Conservation (phyloP, 2,329 filamentous ascomycete species). For the Epichloe bromicola region DNA sequence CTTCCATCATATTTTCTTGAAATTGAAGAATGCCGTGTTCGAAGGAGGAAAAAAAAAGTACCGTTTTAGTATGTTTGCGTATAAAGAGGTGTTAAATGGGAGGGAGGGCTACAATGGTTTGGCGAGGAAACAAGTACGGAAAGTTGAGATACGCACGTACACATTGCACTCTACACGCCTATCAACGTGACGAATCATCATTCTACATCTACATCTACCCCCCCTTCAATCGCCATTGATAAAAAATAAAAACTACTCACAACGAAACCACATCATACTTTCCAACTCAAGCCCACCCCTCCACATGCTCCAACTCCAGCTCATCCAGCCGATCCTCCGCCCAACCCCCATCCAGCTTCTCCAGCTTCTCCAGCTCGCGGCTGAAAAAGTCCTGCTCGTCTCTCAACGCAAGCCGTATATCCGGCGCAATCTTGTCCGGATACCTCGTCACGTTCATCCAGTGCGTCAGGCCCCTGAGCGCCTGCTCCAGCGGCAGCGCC, state of each 20-base stretch:
- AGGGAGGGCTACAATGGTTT: too few species aligned
- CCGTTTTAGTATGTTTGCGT: too few species aligned
- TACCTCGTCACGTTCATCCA: conserved; percentile 86
- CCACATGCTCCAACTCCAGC: conserved; percentile 21
- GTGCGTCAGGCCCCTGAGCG: conserved; percentile 75
- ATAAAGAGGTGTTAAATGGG: too few species aligned
- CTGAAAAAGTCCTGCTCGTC: conserved; percentile 73
- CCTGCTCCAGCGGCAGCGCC: conserved; percentile 82
- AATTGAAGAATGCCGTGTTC: too few species aligned
- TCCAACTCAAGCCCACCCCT: conserved; percentile 12
- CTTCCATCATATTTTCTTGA: too few species aligned
- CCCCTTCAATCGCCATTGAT: neutral
- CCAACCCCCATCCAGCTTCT: conserved; percentile 28
- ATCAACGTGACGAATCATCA: too few species aligned
- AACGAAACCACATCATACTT: neutral
- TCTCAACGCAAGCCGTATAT: conserved; percentile 43
- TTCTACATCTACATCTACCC: neutral
- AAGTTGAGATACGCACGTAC: too few species aligned
- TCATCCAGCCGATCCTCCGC: conserved; percentile 25
- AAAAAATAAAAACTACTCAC: too few species aligned
- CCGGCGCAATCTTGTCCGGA: conserved; percentile 59
- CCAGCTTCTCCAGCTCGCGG: conserved; percentile 62
- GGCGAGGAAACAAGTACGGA: too few species aligned
- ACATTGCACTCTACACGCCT: too few species aligned
- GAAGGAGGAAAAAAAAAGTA: too few species aligned